phyloP scores from a whole-genome alignment of 1,139 yeast species.

The Suhomyces terraborum region DNA sequence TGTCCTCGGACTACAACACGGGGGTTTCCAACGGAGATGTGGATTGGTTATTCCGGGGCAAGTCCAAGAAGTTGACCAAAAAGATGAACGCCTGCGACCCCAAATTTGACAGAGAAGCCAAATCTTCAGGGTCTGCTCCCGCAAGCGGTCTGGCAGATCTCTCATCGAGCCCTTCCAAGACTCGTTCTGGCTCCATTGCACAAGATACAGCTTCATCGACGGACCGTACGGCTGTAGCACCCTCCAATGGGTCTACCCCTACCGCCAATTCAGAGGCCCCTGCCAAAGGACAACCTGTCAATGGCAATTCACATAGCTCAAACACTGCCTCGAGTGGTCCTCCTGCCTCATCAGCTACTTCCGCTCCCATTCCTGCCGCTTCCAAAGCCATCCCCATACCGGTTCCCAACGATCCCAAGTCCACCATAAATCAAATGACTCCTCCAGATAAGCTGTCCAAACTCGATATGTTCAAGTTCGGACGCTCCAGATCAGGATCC shows the following conservation, averaged over 20 bases:
- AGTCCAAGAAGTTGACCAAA: constrained; percentile 56
- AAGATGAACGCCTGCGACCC: constrained; percentile 27
- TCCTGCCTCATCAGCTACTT: not conserved
- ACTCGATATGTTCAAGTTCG: constrained; percentile 29
- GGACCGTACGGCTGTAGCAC: not conserved
- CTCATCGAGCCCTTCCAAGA: not conserved
- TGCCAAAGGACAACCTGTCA: not conserved
- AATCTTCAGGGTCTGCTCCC: not conserved
- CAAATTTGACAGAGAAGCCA: not conserved
- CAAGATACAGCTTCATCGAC: not conserved
- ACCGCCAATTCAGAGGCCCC: not conserved
- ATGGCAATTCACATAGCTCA: not conserved
- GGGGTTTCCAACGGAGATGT: constrained; percentile 75
- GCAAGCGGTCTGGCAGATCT: not conserved
- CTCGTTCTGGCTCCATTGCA: not conserved
- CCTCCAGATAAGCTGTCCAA: constrained; percentile 21
- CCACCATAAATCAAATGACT: constrained; percentile 4
- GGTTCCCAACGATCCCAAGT: constrained; percentile 4
- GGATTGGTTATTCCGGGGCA: constrained; percentile 73
- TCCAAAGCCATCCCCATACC: constrained; percentile 2
- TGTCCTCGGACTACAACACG: constrained; percentile 30
- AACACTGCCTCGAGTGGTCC: not conserved
- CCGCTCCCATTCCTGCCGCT: not conserved
- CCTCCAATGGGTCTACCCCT: not conserved
- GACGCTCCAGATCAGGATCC: constrained; percentile 37